Evolutionary conservation across 2,329 filamentous ascomycete genomes (phyloP).

Genomic region (Mycocentrospora acerina): DNA sequence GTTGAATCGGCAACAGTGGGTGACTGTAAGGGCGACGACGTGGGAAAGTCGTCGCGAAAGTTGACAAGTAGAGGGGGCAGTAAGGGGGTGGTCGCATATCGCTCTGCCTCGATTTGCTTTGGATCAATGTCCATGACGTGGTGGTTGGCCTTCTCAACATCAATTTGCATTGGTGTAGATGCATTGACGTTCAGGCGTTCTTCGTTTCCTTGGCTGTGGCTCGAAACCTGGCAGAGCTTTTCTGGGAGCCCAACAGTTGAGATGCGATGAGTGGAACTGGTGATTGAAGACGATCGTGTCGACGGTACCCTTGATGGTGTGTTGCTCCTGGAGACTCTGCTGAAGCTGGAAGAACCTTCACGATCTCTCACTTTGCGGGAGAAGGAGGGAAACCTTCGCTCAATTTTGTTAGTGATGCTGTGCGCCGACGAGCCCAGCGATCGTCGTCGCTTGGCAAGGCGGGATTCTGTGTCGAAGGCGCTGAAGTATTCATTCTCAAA

Average conservation of each 20-base stretch:
- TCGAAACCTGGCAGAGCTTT: conserved; percentile 24
- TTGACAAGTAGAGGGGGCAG: conserved; percentile 77
- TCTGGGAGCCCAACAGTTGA: conserved; percentile 41
- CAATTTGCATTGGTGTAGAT: conserved; percentile 37
- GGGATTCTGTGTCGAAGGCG: conserved; percentile 58
- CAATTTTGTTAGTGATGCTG: conserved; percentile 65
- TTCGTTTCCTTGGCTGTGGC: conserved; percentile 26
- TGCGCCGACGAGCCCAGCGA: conserved; percentile 62
- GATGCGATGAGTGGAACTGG: conserved; percentile 56
- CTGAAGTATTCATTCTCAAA: conserved; percentile 63
- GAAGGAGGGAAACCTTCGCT: conserved; percentile 60
- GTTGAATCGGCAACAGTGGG: conserved; percentile 68
- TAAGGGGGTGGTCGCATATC: conserved; percentile 77
- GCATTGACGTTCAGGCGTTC: conserved; percentile 38
- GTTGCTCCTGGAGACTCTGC: conserved; percentile 42
- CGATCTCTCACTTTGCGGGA: conserved; percentile 57
- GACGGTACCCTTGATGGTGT: conserved; percentile 61
- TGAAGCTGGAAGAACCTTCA: conserved; percentile 41
- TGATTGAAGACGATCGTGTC: conserved; percentile 77
- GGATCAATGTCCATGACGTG: conserved; percentile 52
- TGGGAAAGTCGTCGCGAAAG: conserved; percentile 56
- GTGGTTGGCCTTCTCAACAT: conserved; percentile 47
- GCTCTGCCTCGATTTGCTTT: conserved; percentile 53
- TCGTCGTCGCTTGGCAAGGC: conserved; percentile 58
- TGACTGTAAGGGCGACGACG: conserved; percentile 82